phyloP scores from a whole-genome alignment of 352 stramenopile species.

The Elongisporangium undulatum region DNA sequence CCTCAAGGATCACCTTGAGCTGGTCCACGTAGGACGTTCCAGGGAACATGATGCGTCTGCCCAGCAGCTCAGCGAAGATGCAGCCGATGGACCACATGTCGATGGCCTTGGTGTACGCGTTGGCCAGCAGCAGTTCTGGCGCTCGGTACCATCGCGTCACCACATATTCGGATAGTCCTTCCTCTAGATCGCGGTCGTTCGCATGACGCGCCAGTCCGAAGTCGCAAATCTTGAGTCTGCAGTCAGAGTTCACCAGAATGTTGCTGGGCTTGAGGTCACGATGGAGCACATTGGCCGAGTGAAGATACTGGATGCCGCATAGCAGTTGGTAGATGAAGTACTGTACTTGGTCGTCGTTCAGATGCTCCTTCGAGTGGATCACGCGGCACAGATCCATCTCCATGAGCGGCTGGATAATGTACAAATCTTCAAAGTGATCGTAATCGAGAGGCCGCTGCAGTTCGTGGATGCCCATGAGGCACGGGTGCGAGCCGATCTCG shows the following conservation, averaged over 20 bases:
- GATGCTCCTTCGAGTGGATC: conserved; percentile 84
- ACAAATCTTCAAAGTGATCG: conserved; percentile 95
- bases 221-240: conserved; percentile 84
- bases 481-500: conserved; percentile 66
- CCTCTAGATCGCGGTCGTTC: conserved; percentile 71
- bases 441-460: conserved; percentile 79
- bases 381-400: conserved; percentile 94
- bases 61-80: conserved; percentile 98
- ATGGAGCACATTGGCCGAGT: conserved; percentile 94
- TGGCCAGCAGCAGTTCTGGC: conserved; percentile 78
- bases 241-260: conserved; percentile 94
- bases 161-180: conserved; percentile 91
- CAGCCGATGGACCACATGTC: conserved; percentile 98
- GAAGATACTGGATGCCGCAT: conserved; percentile 94
- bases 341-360: conserved; percentile 94
- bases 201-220: conserved; percentile 84
- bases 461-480: conserved; percentile 81
- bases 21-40: conserved; percentile 87
- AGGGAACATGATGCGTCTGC: conserved; percentile 79
- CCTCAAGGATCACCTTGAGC: conserved; percentile 83
- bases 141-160: conserved; percentile 93
- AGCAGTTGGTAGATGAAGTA: conserved; percentile 97
- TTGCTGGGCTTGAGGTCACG: conserved; percentile 98
- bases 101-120: conserved; percentile 81
- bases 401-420: conserved; percentile 98